phyloP scores from a whole-genome alignment of 495 filamentous ascomycete genomes.

The Sordaria brevicollis region DNA sequence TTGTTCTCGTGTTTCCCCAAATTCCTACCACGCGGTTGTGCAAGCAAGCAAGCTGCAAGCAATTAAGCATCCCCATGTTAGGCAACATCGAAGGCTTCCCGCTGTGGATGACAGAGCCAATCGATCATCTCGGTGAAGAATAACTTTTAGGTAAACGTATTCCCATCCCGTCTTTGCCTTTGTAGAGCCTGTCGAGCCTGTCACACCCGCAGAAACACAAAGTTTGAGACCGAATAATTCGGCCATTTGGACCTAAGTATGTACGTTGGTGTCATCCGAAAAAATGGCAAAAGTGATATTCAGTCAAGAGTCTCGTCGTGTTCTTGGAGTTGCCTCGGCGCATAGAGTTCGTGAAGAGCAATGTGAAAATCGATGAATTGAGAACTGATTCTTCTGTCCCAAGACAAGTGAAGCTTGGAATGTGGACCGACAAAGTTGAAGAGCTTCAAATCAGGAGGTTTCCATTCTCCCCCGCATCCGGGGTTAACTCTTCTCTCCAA shows the following conservation, averaged over 20 bases:
- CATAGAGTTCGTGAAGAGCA: not conserved
- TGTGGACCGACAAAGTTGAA: not conserved
- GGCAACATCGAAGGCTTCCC: not conserved
- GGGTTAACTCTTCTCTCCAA: not conserved
- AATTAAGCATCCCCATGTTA: not conserved
- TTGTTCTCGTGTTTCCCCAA: not conserved
- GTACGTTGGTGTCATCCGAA: not conserved
- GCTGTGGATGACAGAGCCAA: not conserved
- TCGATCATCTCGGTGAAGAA: not conserved
- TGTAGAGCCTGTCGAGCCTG: not conserved
- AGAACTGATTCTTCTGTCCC: not conserved
- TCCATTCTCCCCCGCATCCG: conserved; percentile 8
- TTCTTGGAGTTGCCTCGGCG: not conserved
- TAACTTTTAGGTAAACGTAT: not conserved
- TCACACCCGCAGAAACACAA: not conserved
- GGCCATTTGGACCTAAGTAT: not conserved
- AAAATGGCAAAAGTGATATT: not conserved
- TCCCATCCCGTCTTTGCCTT: not conserved
- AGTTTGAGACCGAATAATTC: not conserved
- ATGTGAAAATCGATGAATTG: not conserved
- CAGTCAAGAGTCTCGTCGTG: not conserved
- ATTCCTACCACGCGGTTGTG: not conserved
- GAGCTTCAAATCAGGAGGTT: not conserved
- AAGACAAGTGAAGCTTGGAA: not conserved
- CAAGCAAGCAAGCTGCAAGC: not conserved